Evolutionary conservation across 371 early-diverging fungal species (phyloP).

Genomic region (Dichotomocladium elegans): DNA sequence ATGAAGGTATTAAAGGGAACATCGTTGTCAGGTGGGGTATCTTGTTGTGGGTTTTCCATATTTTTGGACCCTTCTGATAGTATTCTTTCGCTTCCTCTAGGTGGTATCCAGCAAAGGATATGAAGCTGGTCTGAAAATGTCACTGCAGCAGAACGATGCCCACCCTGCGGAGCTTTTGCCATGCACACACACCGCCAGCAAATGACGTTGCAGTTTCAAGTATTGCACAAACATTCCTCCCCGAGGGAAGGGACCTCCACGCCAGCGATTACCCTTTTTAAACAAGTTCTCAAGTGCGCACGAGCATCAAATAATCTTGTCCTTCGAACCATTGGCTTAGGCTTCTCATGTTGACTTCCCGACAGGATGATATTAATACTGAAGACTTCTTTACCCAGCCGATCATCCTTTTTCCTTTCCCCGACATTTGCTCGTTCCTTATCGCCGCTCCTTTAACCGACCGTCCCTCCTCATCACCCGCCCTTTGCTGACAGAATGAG

Average conservation of each 20-base stretch:
- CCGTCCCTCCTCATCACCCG: neutral
- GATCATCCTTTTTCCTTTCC: neutral
- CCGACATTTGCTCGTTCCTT: neutral
- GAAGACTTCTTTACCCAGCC: slow-evolving; percentile 1
- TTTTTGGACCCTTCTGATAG: no score
- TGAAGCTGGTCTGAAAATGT: neutral
- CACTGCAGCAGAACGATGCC: neutral
- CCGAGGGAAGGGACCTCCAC: no score
- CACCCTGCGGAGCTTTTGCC: neutral
- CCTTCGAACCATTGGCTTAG: slow-evolving; percentile 10
- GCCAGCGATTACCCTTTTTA: slow-evolving; percentile 10
- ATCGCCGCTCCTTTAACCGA: neutral
- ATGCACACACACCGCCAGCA: neutral
- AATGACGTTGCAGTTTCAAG: neutral
- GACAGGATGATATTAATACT: neutral
- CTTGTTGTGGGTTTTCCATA: no score
- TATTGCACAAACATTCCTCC: no score
- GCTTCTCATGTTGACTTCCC: neutral
- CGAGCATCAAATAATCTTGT: slow-evolving; percentile 14
- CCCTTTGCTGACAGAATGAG: slow-evolving; percentile 23
- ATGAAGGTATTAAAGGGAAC: slow-evolving; percentile 51
- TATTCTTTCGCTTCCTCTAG: no score
- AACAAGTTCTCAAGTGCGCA: slow-evolving; percentile 8
- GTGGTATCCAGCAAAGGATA: neutral
- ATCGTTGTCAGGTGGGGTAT: slow-evolving; percentile 12